Evolutionary conservation across 1,284 basidiomycete genomes (phyloP), one percentile per base, ranked within the genome.

Genomic region (Ganoderma sinense): DNA sequence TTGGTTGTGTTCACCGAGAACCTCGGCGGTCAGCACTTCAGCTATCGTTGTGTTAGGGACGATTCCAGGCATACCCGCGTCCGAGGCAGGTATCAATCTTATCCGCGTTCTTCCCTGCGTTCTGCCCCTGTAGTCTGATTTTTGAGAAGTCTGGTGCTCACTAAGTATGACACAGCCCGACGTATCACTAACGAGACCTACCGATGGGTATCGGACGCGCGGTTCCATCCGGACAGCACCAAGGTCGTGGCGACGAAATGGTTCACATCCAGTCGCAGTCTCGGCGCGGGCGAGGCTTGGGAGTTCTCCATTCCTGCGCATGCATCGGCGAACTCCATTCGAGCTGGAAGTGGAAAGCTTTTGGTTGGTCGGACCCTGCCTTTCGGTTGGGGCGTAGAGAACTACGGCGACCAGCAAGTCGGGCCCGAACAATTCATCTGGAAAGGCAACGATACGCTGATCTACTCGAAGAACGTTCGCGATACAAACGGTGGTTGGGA

Each of bases 181-280:
- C 87, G 89, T 23, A 84, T 93, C 62, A 92, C 91, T 3, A 93
- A 93, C 72, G 91, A 93, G 77, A 92, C 91, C 0, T 92, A 87
- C 73, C 85, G 90, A 75, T 91, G 85, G 85, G 84, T 92, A 6
- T 86, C 88, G 33, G 91, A 92, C 71, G 83, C 90, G 10, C 87
- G 89, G 55, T 92, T 91, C 82, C 89, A 93, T 75, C 89, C 91
- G 6, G 88, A 86, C 16, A 89, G 89, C 1, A 74, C 78, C 18
- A 88, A 83, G 70, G 77, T 93, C n/a, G 80, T 92, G 65, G 89
- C 91, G 10, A 91, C 91, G 11, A 93, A 93, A 76, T 92, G 92
- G 91, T 92, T 91, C 73, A 91, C 88, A 26, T 87, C 86, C 11
- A 75, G 69, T 6, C 86, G 91, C 14, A 89, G 88, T 61, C 81